phyloP scores from a whole-genome alignment of 192 early-diverging fungal genomes.

The Borealophlyctis nickersoniae region DNA sequence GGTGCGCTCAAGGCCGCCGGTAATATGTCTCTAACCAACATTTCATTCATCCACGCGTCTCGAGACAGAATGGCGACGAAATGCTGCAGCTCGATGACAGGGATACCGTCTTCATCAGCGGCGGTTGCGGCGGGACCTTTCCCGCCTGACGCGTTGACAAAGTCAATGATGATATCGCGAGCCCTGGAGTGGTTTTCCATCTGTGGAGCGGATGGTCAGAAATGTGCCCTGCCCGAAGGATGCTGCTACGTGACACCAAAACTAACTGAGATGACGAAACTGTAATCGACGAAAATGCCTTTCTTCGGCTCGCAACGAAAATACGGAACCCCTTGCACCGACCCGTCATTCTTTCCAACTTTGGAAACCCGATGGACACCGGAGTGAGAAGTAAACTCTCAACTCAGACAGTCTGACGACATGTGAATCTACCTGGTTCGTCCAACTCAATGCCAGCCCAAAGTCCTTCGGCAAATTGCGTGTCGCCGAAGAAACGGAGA shows the following conservation, averaged over 20 bases:
- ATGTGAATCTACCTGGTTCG: conserved; percentile 4
- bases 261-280: not conserved
- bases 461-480: not conserved
- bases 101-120: not conserved
- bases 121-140: not conserved
- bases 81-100: not conserved
- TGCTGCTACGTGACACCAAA: not conserved
- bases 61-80: too few species aligned
- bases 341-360: conserved; percentile 4
- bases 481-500: conserved; percentile 1
- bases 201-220: too few species aligned
- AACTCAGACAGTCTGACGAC: not conserved
- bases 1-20: too few species aligned
- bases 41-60: too few species aligned
- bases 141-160: not conserved
- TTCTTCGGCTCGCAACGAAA: not conserved
- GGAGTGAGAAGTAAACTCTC: too few species aligned
- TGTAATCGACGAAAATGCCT: conserved; percentile 9
- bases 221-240: too few species aligned
- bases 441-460: conserved; percentile 10
- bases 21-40: too few species aligned
- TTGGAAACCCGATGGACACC: too few species aligned
- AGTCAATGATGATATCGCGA: not conserved
- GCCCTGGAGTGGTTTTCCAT: not conserved
- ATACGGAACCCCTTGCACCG: not conserved